Percentiles rank a stretch among this genome's conserved stretches.
phyloP scores from a whole-genome alignment of 2,329 filamentous ascomycete genomes.

The Pseudogymnoascus sp. region DNA sequence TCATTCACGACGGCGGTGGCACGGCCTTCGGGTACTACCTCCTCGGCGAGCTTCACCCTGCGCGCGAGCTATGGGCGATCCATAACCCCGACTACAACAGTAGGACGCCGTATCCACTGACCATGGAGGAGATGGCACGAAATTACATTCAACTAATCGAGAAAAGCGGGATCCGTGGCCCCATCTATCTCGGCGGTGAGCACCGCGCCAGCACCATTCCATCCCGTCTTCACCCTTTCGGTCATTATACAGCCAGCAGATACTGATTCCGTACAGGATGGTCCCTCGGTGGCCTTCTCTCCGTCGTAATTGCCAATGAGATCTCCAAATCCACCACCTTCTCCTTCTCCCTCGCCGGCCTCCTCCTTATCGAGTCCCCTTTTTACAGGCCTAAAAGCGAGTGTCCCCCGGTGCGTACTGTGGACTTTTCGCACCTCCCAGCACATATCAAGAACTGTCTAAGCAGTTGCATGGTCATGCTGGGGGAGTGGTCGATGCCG shows the following conservation, averaged over 20 bases:
- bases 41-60: not conserved
- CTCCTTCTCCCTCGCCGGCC: not conserved
- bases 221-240: not conserved
- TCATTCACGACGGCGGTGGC: conserved; percentile 5
- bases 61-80: conserved; percentile 8
- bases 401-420: not conserved
- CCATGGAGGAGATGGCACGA: not conserved
- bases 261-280: not conserved
- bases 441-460: not conserved
- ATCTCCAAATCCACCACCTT: not conserved
- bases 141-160: not conserved
- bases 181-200: conserved; percentile 1
- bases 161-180: not conserved
- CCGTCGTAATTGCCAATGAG: not conserved
- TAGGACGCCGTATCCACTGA: not conserved
- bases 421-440: not conserved
- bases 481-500: not conserved
- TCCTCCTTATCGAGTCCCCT: not conserved
- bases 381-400: not conserved
- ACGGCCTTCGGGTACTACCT: not conserved
- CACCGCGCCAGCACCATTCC: not conserved
- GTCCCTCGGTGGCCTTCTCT: not conserved
- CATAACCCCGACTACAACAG: not conserved
- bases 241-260: not conserved
- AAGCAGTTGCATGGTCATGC: not conserved